These are phyloP conservation scores for Kuraishia ogatae DNA, from an alignment of 805 yeast species.

Conservation along the genomic window DNA sequence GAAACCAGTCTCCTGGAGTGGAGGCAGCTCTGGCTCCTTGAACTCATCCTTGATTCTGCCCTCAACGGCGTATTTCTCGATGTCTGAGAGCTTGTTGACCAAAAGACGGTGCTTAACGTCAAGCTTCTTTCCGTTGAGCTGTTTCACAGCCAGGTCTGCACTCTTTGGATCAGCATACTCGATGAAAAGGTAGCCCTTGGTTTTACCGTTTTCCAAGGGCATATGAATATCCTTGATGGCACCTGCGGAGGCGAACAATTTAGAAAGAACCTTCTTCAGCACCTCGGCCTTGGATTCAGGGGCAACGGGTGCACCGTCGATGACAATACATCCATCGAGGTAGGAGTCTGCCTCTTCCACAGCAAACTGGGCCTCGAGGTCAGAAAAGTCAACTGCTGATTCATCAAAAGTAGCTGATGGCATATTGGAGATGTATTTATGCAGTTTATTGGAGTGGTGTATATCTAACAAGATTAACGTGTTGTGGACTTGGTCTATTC, in stretches of 20 bases:
- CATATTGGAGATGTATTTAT: background rate
- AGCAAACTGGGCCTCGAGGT: conserved; percentile 69
- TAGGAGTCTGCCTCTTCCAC: conserved; percentile 49
- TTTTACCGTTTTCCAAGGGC: conserved; percentile 73
- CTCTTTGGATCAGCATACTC: conserved; percentile 61
- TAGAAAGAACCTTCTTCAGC: conserved; percentile 75
- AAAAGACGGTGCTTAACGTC: conserved; percentile 88
- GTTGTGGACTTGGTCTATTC: no score
- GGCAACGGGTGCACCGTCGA: conserved; percentile 94
- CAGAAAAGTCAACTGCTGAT: conserved; percentile 67
- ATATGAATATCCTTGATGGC: conserved; percentile 71
- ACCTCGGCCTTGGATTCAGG: conserved; percentile 83
- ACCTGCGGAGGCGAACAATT: conserved; percentile 73
- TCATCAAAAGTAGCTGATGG: conserved; percentile 1
- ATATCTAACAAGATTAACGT: no score
- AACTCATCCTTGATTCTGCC: conserved; percentile 56
- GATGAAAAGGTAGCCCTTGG: conserved; percentile 81
- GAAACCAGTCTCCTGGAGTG: conserved; percentile 69
- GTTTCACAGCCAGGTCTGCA: conserved; percentile 74
- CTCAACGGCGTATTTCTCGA: conserved; percentile 67
- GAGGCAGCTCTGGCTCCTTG: conserved; percentile 64
- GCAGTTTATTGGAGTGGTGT: no score
- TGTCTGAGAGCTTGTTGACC: conserved; percentile 75
- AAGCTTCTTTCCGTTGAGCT: conserved; percentile 80
- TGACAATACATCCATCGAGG: conserved; percentile 71